phyloP scores from a whole-genome alignment of 257 asterid genomes.

The Lantana camara region DNA sequence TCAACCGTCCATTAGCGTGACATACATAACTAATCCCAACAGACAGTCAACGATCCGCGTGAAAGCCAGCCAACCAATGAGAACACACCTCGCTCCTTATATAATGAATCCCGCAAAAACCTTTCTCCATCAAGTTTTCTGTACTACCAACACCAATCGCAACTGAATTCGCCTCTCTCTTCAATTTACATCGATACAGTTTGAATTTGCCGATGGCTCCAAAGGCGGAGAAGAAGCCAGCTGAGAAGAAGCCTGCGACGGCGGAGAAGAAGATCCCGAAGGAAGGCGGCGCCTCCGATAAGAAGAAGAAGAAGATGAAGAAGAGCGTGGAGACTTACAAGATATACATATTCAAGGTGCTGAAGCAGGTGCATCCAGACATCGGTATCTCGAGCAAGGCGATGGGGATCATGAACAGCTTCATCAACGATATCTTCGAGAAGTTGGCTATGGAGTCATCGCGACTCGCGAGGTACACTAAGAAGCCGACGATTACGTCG shows the following conservation, averaged over 20 bases:
- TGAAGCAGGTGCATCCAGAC: slow-evolving; percentile 34
- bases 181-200: background rate
- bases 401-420: slow-evolving; percentile 30
- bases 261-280: slow-evolving; percentile 25
- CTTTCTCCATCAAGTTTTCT: background rate
- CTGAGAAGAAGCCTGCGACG: slow-evolving; percentile 21
- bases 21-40: no score
- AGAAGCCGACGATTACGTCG: slow-evolving; percentile 35
- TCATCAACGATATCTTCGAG: slow-evolving; percentile 30
- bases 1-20: background rate
- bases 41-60: slow-evolving; percentile 2
- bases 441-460: slow-evolving; percentile 30
- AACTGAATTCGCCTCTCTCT: background rate
- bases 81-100: background rate
- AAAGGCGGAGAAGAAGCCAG: slow-evolving; percentile 24
- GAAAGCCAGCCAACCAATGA: background rate
- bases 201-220: slow-evolving; percentile 13
- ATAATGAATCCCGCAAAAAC: background rate
- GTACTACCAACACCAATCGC: background rate
- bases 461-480: slow-evolving; percentile 29
- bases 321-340: slow-evolving; percentile 30
- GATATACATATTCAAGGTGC: slow-evolving; percentile 32
- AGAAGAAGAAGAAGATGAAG: slow-evolving; percentile 32
- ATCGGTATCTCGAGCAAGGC: slow-evolving; percentile 33
- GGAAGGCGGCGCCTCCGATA: slow-evolving; percentile 17